phyloP scores from a whole-genome alignment of 345 rosid genomes.

The Populus deltoides region DNA sequence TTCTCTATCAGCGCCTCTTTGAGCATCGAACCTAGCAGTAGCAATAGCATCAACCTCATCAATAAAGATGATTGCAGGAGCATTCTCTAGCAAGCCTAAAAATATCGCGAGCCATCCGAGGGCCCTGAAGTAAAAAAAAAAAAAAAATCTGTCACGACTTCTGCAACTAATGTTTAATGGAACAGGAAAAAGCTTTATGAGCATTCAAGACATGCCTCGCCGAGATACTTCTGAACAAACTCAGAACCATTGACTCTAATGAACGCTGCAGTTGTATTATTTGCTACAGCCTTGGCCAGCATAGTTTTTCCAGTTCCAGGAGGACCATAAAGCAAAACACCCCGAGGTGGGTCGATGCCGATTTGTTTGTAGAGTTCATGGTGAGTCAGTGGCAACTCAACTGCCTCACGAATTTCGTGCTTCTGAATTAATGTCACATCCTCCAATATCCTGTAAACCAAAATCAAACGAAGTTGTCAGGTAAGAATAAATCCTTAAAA shows the following conservation, averaged over 20 bases:
- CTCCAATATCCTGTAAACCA: slow-evolving; percentile 74
- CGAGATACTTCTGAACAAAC: slow-evolving; percentile 27
- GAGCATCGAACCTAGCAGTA: slow-evolving; percentile 92
- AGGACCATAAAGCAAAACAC: slow-evolving; percentile 87
- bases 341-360: slow-evolving; percentile 89
- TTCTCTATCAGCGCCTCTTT: slow-evolving; percentile 88
- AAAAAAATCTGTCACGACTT: too few species aligned
- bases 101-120: slow-evolving; percentile 89
- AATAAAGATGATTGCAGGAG: slow-evolving; percentile 87
- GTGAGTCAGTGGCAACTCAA: slow-evolving; percentile 81
- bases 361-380: slow-evolving; percentile 82
- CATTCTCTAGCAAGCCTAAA: slow-evolving; percentile 89
- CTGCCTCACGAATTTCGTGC: slow-evolving; percentile 95
- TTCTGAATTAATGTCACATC: slow-evolving; percentile 91
- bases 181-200: not conserved
- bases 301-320: slow-evolving; percentile 95
- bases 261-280: slow-evolving; percentile 26
- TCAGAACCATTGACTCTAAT: slow-evolving; percentile 27
- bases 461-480: not conserved
- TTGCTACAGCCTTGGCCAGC: slow-evolving; percentile 73
- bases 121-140: slow-evolving; percentile 42
- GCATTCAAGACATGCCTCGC: slow-evolving; percentile 24
- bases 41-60: slow-evolving; percentile 95
- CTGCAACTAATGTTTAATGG: not conserved
- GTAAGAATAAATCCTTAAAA: not conserved